Evolutionary conservation across 106 monocot genomes (phyloP).

Genomic region (Triglochin maritima): DNA sequence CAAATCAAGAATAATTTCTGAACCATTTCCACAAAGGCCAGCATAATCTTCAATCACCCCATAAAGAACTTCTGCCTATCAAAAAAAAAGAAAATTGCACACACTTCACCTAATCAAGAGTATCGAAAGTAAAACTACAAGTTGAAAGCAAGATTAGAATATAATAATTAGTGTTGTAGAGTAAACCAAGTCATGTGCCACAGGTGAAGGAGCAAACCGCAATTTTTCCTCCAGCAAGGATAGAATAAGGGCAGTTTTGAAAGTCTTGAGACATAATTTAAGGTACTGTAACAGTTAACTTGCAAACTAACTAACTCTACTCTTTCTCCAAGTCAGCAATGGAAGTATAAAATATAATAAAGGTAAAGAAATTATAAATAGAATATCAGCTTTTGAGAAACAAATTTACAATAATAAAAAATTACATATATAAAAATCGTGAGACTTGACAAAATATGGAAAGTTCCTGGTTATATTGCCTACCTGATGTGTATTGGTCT

Average conservation of each 20-base stretch:
- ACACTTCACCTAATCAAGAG: background rate
- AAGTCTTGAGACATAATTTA: too few species aligned
- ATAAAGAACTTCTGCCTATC: constrained; percentile 88
- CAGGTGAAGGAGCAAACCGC: too few species aligned
- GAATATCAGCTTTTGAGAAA: background rate
- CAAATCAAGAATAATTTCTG: constrained; percentile 85
- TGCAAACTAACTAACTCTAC: too few species aligned
- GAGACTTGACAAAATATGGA: too few species aligned
- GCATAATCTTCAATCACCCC: constrained; percentile 76
- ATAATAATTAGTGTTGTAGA: too few species aligned
- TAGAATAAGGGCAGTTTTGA: too few species aligned
- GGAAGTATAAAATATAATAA: background rate
- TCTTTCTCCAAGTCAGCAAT: background rate
- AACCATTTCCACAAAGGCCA: constrained; percentile 71
- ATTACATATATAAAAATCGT: background rate
- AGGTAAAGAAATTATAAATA: background rate
- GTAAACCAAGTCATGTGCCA: too few species aligned
- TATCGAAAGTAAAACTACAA: too few species aligned
- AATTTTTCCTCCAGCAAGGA: too few species aligned
- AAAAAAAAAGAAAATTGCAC: background rate
- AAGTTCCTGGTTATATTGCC: background rate
- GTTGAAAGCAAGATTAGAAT: background rate
- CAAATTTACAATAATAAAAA: background rate
- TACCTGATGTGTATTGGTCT: constrained; percentile 90
- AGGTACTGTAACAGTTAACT: too few species aligned